Conservation (phyloP, 148 eudicot species). For the Rhododendron mucronatum region DNA sequence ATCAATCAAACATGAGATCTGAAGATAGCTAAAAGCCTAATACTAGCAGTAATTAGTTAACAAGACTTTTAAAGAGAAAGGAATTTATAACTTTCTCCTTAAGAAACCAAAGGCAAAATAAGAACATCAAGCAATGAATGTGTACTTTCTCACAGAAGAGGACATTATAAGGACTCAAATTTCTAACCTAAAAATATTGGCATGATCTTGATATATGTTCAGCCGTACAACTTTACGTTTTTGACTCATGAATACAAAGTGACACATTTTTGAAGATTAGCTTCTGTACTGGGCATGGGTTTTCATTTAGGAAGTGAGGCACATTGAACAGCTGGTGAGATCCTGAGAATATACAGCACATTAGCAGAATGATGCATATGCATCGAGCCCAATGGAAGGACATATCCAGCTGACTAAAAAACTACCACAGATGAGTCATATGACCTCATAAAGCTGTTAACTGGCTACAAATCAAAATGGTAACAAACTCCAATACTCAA, state of each 20-base stretch:
- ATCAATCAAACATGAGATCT: background rate
- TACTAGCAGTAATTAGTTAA: background rate
- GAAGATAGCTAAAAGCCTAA: conserved; percentile 3
- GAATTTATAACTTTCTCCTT: background rate
- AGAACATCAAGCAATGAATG: background rate
- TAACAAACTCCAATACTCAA: background rate
- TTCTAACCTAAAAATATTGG: background rate
- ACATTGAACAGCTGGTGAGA: conserved; percentile 1
- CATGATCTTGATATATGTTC: background rate
- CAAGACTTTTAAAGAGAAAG: background rate
- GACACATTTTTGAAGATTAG: background rate
- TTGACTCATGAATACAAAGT: background rate
- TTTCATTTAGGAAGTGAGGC: background rate
- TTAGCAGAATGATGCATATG: background rate
- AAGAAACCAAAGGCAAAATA: background rate
- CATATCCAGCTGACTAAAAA: background rate
- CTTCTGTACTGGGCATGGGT: background rate
- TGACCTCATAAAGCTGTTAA: background rate
- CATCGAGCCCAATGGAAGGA: background rate
- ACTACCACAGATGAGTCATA: background rate
- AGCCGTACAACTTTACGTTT: background rate
- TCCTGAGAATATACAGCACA: background rate
- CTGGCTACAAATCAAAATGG: background rate
- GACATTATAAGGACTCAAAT: background rate
- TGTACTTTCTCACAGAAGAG: background rate